These are phyloP conservation scores for Sclerotinia trifoliorum DNA, from an alignment of 2,329 filamentous ascomycete species.

Conservation along the genomic window DNA sequence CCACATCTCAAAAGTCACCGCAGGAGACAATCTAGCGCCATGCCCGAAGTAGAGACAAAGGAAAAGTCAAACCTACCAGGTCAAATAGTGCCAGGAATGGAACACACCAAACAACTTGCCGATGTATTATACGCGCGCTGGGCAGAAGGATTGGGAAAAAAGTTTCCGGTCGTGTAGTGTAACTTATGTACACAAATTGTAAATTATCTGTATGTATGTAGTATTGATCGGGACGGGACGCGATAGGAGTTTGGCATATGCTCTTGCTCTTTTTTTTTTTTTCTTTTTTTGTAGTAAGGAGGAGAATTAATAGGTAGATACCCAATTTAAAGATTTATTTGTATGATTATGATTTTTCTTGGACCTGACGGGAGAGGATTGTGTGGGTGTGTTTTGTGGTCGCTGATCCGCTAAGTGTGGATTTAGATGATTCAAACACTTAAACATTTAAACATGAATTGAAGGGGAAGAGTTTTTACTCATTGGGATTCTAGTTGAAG, in stretches of 20 bases:
- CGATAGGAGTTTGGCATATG: conserved; percentile 8
- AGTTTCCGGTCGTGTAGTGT: conserved; percentile 54
- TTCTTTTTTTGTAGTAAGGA: background rate
- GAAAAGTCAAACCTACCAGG: conserved; percentile 53
- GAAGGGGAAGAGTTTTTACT: no score
- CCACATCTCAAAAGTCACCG: conserved; percentile 80
- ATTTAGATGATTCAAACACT: no score
- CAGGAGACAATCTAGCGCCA: conserved; percentile 51
- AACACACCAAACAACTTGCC: conserved; percentile 84
- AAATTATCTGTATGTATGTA: conserved; percentile 1
- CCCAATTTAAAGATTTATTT: conserved; percentile 9
- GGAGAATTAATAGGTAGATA: conserved; percentile 17
- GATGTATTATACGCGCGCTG: conserved; percentile 90
- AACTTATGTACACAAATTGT: conserved; percentile 16
- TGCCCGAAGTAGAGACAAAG: conserved; percentile 49
- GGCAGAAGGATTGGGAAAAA: conserved; percentile 75
- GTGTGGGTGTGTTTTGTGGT: no score
- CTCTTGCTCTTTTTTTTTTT: no score
- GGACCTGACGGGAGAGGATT: background rate
- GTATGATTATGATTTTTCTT: background rate
- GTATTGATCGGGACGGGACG: background rate
- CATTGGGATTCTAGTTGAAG: no score
- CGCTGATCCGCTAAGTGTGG: no score
- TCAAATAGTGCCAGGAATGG: conserved; percentile 70
- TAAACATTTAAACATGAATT: no score